Evolutionary conservation across 108 stramenopile genomes (phyloP), one percentile per base, ranked within the genome.

Genomic region (Fragilaria radians): DNA sequence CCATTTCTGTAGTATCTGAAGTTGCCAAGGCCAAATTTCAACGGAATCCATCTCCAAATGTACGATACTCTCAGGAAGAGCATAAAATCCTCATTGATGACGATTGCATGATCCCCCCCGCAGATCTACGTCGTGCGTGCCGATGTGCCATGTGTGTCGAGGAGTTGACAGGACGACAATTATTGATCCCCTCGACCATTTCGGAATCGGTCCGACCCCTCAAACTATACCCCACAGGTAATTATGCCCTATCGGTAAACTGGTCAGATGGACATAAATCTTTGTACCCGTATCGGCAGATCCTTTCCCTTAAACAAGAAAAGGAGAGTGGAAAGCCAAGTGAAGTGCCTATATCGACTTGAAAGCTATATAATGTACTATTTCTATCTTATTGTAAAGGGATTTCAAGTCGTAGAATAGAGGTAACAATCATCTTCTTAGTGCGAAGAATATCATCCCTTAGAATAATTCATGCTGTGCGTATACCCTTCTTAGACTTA

Each of bases 221-320:
- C 36, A 65, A 54, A 3, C 80, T 90, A 82, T 30, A 50, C 26
- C 78, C 84, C 17, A 84, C 81, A 2, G 94, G 94, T 48, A 89
- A 91, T 51, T 95, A 95, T 77, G 94, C 90, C n/a, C 61, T 87
- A 47, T 79, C 80, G 24, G 80, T 95, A 1, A 84, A 91, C 64
- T 95, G 94, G 94, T 82, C 80, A 9, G 94, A 95, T 68, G 94
- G 90, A 4, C 94, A 95, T 68, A 63, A 71, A 29, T 90, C 88
- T 14, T 68, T 94, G 14, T 94, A 88, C 67, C 93, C 93, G 0
- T 90, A 88, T 61, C 70, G 81, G 28, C 83, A 87, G 59, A 73
- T 91, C 24, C 36, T 63, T 52, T 23, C 66, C 4, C 31, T 57
- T 29, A 1, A 33, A 1, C 30, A 57, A 21, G 4, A 22, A 3